Evolutionary conservation across 2,329 filamentous ascomycete species (phyloP).

Genomic region (Sporothrix luriei): DNA sequence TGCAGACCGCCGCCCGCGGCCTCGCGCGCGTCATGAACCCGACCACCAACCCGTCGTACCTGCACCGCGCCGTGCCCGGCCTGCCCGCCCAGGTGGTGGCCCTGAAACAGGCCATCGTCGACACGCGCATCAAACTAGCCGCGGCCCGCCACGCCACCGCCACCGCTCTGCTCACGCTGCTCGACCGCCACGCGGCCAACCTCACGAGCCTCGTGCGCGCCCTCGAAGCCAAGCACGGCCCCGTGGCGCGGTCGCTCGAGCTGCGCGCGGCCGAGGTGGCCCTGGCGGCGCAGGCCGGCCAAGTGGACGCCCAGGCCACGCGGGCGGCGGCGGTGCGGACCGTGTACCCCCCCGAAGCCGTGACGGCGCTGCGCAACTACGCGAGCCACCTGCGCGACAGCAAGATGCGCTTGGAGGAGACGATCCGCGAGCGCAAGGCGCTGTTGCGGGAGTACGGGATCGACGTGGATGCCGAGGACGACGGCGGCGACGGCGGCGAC

Average conservation of each 20-base stretch:
- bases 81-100: constrained; percentile 48
- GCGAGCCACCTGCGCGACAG: constrained; percentile 54
- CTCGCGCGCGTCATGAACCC: constrained; percentile 55
- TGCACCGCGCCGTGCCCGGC: constrained; percentile 60
- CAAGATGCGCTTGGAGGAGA: constrained; percentile 50
- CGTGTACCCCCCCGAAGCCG: constrained; percentile 52
- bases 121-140: constrained; percentile 44
- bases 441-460: constrained; percentile 57
- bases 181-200: constrained; percentile 47
- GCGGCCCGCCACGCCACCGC: constrained; percentile 47
- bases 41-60: constrained; percentile 56
- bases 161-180: constrained; percentile 45
- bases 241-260: constrained; percentile 54
- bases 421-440: constrained; percentile 46
- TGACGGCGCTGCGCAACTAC: constrained; percentile 52
- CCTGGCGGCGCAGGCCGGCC: constrained; percentile 48
- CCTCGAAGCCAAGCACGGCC: constrained; percentile 59
- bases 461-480: constrained; percentile 43
- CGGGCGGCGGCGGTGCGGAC: constrained; percentile 45
- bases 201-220: constrained; percentile 51
- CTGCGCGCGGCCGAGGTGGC: constrained; percentile 53
- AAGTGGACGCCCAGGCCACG: constrained; percentile 45
- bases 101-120: constrained; percentile 44
- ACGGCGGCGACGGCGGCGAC: constrained; percentile 29
- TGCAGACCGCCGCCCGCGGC: constrained; percentile 53